Evolutionary conservation across 176 grass and related monocot genomes (phyloP).

Genomic region (Lolium rigidum): DNA sequence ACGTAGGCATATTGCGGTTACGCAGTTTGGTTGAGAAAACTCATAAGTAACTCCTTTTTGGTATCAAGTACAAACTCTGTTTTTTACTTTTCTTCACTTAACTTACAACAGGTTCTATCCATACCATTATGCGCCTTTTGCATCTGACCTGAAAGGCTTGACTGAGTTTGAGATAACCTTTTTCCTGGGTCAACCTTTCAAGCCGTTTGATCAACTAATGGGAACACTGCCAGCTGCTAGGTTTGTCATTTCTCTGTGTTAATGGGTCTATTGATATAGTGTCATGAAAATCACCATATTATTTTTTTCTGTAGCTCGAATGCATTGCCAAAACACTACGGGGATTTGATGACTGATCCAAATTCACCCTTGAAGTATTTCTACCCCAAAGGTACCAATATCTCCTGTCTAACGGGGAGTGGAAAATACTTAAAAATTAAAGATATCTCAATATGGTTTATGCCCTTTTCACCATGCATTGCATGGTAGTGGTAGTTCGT

Average conservation of each 20-base stretch:
- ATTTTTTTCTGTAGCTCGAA: slow-evolving; percentile 67
- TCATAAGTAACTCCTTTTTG: slow-evolving; percentile 25
- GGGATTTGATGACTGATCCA: slow-evolving; percentile 80
- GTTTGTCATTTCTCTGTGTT: slow-evolving; percentile 56
- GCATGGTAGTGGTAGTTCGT: slow-evolving; percentile 9
- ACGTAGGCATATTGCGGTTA: slow-evolving; percentile 23
- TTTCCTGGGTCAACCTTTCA: slow-evolving; percentile 99
- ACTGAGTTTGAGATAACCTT: slow-evolving; percentile 97
- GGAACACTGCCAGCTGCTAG: slow-evolving; percentile 96
- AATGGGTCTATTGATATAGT: slow-evolving; percentile 24
- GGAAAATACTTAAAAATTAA: slow-evolving; percentile 9
- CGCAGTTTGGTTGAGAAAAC: not conserved
- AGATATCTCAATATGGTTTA: not conserved
- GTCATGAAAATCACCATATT: slow-evolving; percentile 41
- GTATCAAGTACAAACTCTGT: slow-evolving; percentile 23
- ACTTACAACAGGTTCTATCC: slow-evolving; percentile 81
- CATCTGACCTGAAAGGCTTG: slow-evolving; percentile 85
- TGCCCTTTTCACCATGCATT: slow-evolving; percentile 22
- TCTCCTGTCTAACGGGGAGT: slow-evolving; percentile 7
- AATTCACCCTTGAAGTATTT: slow-evolving; percentile 85
- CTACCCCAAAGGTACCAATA: slow-evolving; percentile 81
- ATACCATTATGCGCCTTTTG: slow-evolving; percentile 98
- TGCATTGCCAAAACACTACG: slow-evolving; percentile 86
- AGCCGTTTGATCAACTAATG: slow-evolving; percentile 99
- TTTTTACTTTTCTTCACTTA: slow-evolving; percentile 1